Evolutionary conservation across 768 basidiomycete species (phyloP).

Genomic region (Trichaptum fuscoviolaceum): DNA sequence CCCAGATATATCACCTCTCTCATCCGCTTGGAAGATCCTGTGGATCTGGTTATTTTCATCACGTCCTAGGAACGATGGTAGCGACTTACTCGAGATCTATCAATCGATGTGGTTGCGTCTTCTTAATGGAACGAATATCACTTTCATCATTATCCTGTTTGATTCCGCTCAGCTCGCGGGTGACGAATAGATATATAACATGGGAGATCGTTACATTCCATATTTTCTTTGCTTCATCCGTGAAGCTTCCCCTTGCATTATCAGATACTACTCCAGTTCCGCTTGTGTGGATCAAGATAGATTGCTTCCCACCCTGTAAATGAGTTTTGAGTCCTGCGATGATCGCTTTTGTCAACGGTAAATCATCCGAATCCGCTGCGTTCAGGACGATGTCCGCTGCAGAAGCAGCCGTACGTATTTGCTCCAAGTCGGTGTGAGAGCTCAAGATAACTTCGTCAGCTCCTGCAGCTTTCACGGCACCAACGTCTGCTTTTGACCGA

Average conservation of each 20-base stretch:
- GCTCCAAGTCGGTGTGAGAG: background rate
- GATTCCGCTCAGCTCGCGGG: too few relatives aligned
- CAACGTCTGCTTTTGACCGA: conserved; percentile 12
- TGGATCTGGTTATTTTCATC: background rate
- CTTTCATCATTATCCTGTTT: conserved; percentile 39
- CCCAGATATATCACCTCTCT: conserved; percentile 30
- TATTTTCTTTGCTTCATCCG: conserved; percentile 26
- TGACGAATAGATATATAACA: too few relatives aligned
- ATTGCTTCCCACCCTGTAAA: conserved; percentile 28
- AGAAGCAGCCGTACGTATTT: background rate
- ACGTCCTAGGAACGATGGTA: background rate
- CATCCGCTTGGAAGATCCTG: conserved; percentile 39
- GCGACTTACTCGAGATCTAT: conserved; percentile 35
- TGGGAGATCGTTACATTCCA: conserved; percentile 21
- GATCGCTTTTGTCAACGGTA: conserved; percentile 38
- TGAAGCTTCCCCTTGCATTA: background rate
- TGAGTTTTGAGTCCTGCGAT: conserved; percentile 45
- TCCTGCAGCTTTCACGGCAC: conserved; percentile 7
- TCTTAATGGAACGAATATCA: conserved; percentile 41
- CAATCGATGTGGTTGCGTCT: conserved; percentile 42
- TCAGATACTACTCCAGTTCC: conserved; percentile 17
- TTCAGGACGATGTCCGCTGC: background rate
- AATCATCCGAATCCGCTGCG: conserved; percentile 40
- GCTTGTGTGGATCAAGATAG: conserved; percentile 60
- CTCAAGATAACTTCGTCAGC: background rate